Percentiles rank a stretch among this genome's conserved stretches.
These are phyloP conservation scores for Eutrema salsugineum DNA, from an alignment of 441 rosid genomes.

Conservation along the genomic window DNA sequence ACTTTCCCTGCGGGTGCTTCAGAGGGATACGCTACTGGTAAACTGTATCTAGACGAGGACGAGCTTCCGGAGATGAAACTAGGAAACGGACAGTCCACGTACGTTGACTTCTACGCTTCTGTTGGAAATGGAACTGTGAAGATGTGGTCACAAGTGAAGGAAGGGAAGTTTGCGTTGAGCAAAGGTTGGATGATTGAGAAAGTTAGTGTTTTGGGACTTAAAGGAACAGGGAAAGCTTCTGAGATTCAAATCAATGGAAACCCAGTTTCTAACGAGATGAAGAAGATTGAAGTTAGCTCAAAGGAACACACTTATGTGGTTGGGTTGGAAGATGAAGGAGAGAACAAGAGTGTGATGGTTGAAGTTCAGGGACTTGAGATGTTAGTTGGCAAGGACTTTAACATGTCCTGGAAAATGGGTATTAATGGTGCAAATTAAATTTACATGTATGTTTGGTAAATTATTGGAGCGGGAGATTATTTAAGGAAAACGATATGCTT, in stretches of 20 bases:
- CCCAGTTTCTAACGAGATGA: constrained; percentile 16
- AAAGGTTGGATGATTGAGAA: constrained; percentile 76
- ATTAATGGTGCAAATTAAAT: constrained; percentile 14
- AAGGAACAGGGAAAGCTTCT: constrained; percentile 39
- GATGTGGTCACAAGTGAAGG: constrained; percentile 81
- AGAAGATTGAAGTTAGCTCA: constrained; percentile 37
- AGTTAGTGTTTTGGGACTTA: constrained; percentile 65
- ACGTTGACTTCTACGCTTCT: constrained; percentile 61
- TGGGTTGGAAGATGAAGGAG: constrained; percentile 34
- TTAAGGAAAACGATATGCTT: constrained; percentile 12
- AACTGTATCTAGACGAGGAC: constrained; percentile 70
- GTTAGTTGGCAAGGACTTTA: constrained; percentile 69
- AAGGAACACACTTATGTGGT: constrained; percentile 42
- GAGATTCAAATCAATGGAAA: constrained; percentile 51
- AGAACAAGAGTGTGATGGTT: constrained; percentile 56
- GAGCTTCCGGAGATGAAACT: constrained; percentile 93
- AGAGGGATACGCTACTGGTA: constrained; percentile 65
- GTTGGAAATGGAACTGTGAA: constrained; percentile 54
- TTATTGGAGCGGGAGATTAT: constrained; percentile 38
- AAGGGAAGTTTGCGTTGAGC: constrained; percentile 66
- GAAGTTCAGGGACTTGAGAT: constrained; percentile 58
- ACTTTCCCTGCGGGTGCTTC: constrained; percentile 71
- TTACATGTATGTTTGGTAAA: constrained; percentile 16
- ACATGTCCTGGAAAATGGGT: constrained; percentile 68
- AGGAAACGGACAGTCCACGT: constrained; percentile 61